Evolutionary conservation across 192 early-diverging fungal species (phyloP).

Genomic region (Phycomyces blakesleeanus): DNA sequence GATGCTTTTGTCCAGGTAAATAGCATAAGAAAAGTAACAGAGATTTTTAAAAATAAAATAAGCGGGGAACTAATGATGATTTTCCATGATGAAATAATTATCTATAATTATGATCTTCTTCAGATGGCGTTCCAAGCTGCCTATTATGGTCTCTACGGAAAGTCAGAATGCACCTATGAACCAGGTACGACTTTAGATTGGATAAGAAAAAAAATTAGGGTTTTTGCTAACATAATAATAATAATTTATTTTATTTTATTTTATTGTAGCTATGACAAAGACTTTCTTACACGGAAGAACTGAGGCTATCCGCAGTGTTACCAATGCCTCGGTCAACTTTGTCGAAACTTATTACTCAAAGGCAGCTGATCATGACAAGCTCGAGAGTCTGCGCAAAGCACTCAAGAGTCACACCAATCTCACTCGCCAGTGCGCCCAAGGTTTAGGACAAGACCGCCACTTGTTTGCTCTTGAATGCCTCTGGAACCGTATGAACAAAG

Average conservation of each 20-base stretch:
- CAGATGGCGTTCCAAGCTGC: slow-evolving; percentile 83
- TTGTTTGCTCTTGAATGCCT: slow-evolving; percentile 74
- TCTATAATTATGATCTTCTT: no score
- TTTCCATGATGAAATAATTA: no score
- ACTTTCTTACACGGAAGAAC: slow-evolving; percentile 77
- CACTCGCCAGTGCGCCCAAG: slow-evolving; percentile 67
- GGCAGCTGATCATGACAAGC: slow-evolving; percentile 37
- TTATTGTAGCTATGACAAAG: slow-evolving; percentile 52
- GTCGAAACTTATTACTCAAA: slow-evolving; percentile 61
- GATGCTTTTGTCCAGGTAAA: slow-evolving; percentile 39
- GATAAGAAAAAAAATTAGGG: neutral
- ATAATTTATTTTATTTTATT: slow-evolving; percentile 32
- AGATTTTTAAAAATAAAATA: no score
- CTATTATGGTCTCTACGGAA: slow-evolving; percentile 71
- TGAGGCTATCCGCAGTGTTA: slow-evolving; percentile 75
- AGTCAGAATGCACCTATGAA: slow-evolving; percentile 71
- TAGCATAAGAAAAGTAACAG: no score
- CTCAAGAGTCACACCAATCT: slow-evolving; percentile 56
- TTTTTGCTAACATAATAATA: no score
- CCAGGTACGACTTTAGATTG: slow-evolving; percentile 59
- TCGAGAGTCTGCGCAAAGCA: slow-evolving; percentile 56
- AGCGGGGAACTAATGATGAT: no score
- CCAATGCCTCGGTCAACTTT: slow-evolving; percentile 60
- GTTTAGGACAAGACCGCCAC: slow-evolving; percentile 86
- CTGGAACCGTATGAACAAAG: slow-evolving; percentile 38